Evolutionary conservation across 169 alveolate genomes (phyloP).

Genomic region (Plasmodium yoelii): DNA sequence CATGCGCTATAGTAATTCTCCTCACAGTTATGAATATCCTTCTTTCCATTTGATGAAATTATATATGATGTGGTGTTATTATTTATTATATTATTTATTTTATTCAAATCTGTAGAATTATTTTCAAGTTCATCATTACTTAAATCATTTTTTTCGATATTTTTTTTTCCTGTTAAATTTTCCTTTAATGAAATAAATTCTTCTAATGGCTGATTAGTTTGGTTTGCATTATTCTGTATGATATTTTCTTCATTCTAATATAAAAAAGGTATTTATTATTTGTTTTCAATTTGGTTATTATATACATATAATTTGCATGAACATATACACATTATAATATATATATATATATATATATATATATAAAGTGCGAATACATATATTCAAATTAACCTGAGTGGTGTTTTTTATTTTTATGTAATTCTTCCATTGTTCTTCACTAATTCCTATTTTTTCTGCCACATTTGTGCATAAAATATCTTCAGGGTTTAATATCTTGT

Average conservation of each 20-base stretch:
- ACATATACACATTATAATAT: neutral
- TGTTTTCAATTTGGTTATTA: too few relatives aligned
- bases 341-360: neutral
- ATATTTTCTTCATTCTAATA: constrained; percentile 7
- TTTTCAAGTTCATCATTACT: neutral
- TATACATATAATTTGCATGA: neutral
- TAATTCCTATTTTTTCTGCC: constrained; percentile 70
- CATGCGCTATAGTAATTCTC: constrained; percentile 18
- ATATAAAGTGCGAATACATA: neutral
- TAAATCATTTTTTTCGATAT: neutral
- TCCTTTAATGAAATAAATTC: constrained; percentile 32
- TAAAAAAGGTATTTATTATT: too few relatives aligned
- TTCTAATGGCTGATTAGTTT: neutral
- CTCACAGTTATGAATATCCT: neutral
- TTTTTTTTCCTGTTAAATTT: constrained; percentile 9
- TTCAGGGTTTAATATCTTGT: constrained; percentile 81
- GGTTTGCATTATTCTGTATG: too few relatives aligned
- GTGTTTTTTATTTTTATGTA: constrained; percentile 32
- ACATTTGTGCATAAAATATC: constrained; percentile 77
- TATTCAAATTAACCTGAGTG: constrained; percentile 20
- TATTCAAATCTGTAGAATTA: constrained; percentile 5
- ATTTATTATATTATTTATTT: neutral
- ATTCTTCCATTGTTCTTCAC: constrained; percentile 67
- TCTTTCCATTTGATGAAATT: neutral
- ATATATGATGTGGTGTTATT: neutral